Conservation (phyloP, 2,329 filamentous ascomycete genomes). For the Colletotrichum destructivum region DNA sequence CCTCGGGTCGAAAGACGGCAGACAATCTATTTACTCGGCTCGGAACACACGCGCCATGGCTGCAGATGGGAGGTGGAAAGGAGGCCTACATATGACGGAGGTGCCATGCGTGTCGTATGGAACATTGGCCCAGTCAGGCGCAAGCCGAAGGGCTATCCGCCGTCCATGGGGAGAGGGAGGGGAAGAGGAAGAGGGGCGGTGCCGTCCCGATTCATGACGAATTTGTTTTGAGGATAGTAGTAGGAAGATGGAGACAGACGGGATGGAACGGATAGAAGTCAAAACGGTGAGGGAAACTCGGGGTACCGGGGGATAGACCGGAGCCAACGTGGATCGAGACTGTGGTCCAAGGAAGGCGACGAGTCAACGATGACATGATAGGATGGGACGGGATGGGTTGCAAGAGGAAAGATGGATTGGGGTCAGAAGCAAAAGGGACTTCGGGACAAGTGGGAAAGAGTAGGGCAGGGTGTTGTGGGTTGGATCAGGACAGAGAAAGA, state of each 20-base stretch:
- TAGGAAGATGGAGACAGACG: slow-evolving; percentile 18
- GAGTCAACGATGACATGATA: slow-evolving; percentile 15
- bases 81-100: slow-evolving; percentile 32
- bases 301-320: slow-evolving; percentile 10
- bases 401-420: slow-evolving; percentile 12
- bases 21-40: background rate
- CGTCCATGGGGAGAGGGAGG: slow-evolving; percentile 6
- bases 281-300: slow-evolving; percentile 3
- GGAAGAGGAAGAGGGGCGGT: background rate
- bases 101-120: slow-evolving; percentile 33
- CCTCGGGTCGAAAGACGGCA: slow-evolving; percentile 30
- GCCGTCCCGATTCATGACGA: slow-evolving; percentile 32
- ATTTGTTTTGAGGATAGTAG: slow-evolving; percentile 1
- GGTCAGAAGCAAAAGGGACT: slow-evolving; percentile 9
- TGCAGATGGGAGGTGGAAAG: slow-evolving; percentile 16
- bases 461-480: background rate
- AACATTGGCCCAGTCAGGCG: slow-evolving; percentile 31
- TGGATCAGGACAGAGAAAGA: background rate
- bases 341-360: slow-evolving; percentile 25
- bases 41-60: slow-evolving; percentile 29
- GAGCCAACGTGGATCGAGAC: slow-evolving; percentile 28
- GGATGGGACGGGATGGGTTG: slow-evolving; percentile 13
- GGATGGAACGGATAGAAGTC: background rate
- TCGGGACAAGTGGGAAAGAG: slow-evolving; percentile 10
- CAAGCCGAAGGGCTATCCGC: slow-evolving; percentile 13